These are phyloP conservation scores for Cyclanthera cordifolia DNA, from an alignment of 306 rosid species.

Conservation along the genomic window DNA sequence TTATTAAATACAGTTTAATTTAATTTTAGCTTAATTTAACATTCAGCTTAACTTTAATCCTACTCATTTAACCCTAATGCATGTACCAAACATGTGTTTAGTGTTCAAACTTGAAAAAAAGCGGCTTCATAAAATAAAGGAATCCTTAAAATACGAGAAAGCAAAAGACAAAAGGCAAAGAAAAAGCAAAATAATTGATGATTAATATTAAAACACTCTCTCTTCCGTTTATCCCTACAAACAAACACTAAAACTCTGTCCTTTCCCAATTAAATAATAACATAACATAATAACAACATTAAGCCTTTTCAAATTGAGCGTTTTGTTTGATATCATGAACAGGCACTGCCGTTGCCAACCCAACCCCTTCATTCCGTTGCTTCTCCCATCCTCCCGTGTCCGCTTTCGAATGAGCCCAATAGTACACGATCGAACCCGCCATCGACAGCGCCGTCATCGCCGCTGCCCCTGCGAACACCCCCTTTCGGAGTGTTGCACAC, in stretches of 20 bases:
- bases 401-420: slow-evolving; percentile 70
- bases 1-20: too few relatives aligned
- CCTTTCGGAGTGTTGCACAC: slow-evolving; percentile 83
- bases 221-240: not conserved
- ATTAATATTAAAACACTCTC: not conserved
- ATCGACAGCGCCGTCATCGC: slow-evolving; percentile 72
- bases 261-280: not conserved
- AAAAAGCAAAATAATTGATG: not conserved
- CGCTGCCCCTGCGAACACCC: slow-evolving; percentile 92
- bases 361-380: slow-evolving; percentile 65
- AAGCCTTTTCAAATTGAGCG: slow-evolving; percentile 34
- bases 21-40: too few relatives aligned
- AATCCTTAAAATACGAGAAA: not conserved
- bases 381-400: slow-evolving; percentile 96
- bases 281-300: not conserved
- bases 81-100: too few relatives aligned
- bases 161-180: not conserved
- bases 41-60: too few relatives aligned
- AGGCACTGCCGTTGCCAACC: slow-evolving; percentile 35
- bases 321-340: slow-evolving; percentile 25
- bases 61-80: too few relatives aligned
- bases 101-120: too few relatives aligned
- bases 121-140: too few relatives aligned
- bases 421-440: slow-evolving; percentile 53
- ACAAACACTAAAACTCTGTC: not conserved